Base-by-base conservation (phyloP, 331 rosid genomes). In the Quercus tomentella region DNA sequence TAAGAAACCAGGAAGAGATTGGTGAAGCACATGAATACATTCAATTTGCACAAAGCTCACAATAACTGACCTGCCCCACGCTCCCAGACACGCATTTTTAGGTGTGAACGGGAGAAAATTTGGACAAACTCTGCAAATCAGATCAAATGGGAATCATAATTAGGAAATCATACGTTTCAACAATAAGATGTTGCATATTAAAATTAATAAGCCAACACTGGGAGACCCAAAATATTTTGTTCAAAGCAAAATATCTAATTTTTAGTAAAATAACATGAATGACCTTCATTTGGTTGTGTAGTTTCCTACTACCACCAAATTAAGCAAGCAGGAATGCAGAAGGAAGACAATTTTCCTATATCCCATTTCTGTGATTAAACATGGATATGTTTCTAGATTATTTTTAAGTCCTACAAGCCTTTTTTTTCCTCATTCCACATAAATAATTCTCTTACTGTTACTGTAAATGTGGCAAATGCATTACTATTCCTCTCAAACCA, bases 51-150 rank as follows among this genome's bases (percentile, higher is more conserved):
- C 49, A 57, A 4, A 56, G 14, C 26, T 61, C 75, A 70, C 51
- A 37, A 76, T 62, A 63, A 81, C 90, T 41, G 76, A 95, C 99
- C 99, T 86, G 97, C 97, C n/a, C 99, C 99, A 28, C 94, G 96
- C 90, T 90, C 99, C 99, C 99, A 91, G 78, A 91, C 99, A 77
- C 91, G 91, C 99, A 95, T 95, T 85, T 93, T 95, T 76, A 95
- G 84, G 72, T 93, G 97, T 73, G 91, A 88, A 57, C 80, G 72
- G 56, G 98, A 87, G 85, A 93, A 82, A 62, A 93, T 90, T 93
- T 91, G 92, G 78, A 91, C 97, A 85, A 95, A 95, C 86, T 95
- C 97, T 95, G 98, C 82, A 80, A 43, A 72, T 58, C 55, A 81
- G 79, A 69, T 43, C 72, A 70, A 76, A 79, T 30, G 23, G 77